Base-by-base conservation (phyloP, 2,329 filamentous ascomycete species). In the Nemania sp. region DNA sequence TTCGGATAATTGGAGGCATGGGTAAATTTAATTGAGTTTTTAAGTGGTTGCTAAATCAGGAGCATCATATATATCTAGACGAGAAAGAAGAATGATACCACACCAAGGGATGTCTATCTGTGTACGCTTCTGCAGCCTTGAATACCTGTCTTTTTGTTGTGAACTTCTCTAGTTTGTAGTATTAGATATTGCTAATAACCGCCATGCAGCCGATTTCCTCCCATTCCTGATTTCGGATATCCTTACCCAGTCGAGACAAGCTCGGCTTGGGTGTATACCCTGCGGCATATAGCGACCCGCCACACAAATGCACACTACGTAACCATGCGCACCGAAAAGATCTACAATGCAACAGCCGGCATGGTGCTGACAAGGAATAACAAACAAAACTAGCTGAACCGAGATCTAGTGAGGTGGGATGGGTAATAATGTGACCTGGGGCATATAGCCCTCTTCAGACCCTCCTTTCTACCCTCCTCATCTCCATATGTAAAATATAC, bases 251-350 rank as follows among this genome's bases (percentile, higher is more conserved):
- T 24, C 47, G 11, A 32, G 27, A 43, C 55, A 61, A 45, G 29
- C 43, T 57, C 29, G 10, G n/a, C 29, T 20, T 32, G 22, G 43
- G 15, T 29, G 52, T n/a, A 24, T 47, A 38, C 55, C 29, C 49
- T 56, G 32, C 32, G 20, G 41, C 57, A 45, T 45, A 53, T 27
- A 52, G 10, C 22, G 29, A 54, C 29, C 53, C 29, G 32, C 61
- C 43, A 29, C 52, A 26, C 22, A 5, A 47, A 38, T 20, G 55
- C 60, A n/a, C 49, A 60, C 65, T 64, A 64, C 65, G 65, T 63
- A 64, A 64, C 60, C 27, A 32, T 45, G 32, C 43, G 5, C 24
- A 2, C n/a, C 13, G 24, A 51, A 41, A 43, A 5, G 64, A 54
- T 59, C 54, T 54, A 43, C 49, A 43, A 49, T 55, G 43, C 20